Evolutionary conservation across 129 eudicot genomes (phyloP).

Genomic region (Centaurea solstitialis): DNA sequence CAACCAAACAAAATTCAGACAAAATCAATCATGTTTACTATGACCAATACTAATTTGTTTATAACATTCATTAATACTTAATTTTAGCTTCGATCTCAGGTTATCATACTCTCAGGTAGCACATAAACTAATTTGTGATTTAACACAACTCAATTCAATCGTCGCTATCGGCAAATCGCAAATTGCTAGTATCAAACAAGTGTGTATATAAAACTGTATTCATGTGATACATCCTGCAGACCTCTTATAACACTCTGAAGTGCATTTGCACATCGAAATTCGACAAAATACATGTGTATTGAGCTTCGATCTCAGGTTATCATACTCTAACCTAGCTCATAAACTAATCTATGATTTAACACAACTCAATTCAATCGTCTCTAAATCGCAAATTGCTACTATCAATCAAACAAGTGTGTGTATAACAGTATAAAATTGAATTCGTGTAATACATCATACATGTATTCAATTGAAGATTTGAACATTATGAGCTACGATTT

Average conservation of each 20-base stretch:
- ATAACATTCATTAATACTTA: background rate
- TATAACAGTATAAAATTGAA: background rate
- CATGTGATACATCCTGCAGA: too few species aligned
- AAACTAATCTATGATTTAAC: background rate
- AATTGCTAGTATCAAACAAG: too few species aligned
- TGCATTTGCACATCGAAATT: background rate
- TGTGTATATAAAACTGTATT: too few species aligned
- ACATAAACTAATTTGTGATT: too few species aligned
- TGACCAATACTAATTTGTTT: conserved; percentile 12
- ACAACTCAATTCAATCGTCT: background rate
- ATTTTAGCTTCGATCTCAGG: too few species aligned
- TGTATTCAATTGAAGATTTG: background rate
- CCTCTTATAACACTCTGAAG: too few species aligned
- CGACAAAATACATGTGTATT: background rate
- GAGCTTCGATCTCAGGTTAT: conserved; percentile 12
- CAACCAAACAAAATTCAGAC: conserved; percentile 15
- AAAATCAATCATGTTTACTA: conserved; percentile 6
- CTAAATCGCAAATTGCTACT: background rate
- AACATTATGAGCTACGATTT: conserved; percentile 14
- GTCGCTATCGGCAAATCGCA: too few species aligned
- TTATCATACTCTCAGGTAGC: too few species aligned
- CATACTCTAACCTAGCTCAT: conserved; percentile 1
- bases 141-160: too few species aligned
- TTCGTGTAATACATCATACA: background rate
- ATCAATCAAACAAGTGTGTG: background rate